Conservation (phyloP, 2,329 filamentous ascomycete genomes). For the Proliferodiscus dingleyae region DNA sequence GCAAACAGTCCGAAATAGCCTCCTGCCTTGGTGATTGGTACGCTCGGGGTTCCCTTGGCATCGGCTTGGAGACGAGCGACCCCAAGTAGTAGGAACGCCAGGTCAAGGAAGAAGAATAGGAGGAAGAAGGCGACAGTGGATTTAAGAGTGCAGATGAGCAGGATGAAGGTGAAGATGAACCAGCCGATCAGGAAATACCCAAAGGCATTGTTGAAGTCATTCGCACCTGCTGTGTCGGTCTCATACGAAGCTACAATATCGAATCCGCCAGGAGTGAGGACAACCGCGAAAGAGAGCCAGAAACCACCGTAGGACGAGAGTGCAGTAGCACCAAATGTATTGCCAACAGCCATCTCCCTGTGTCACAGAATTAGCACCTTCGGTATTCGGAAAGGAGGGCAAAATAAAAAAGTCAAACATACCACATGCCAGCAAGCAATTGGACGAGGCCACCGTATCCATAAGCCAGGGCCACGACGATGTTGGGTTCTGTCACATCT, state of each 20-base stretch:
- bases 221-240: slow-evolving; percentile 24
- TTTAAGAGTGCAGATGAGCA: slow-evolving; percentile 52
- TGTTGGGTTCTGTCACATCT: slow-evolving; percentile 42
- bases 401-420: slow-evolving; percentile 20
- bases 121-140: slow-evolving; percentile 57
- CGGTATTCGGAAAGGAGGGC: background rate
- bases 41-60: slow-evolving; percentile 35
- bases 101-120: slow-evolving; percentile 54
- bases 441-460: slow-evolving; percentile 66
- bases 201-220: slow-evolving; percentile 45
- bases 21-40: slow-evolving; percentile 60
- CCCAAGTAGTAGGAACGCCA: slow-evolving; percentile 53
- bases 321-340: slow-evolving; percentile 60
- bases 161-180: slow-evolving; percentile 59
- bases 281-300: slow-evolving; percentile 55
- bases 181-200: slow-evolving; percentile 56
- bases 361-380: background rate
- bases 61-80: slow-evolving; percentile 32
- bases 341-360: slow-evolving; percentile 59
- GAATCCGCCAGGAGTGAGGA: slow-evolving; percentile 54
- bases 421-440: slow-evolving; percentile 65
- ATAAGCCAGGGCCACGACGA: slow-evolving; percentile 52
- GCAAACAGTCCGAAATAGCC: slow-evolving; percentile 77
- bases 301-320: slow-evolving; percentile 59
- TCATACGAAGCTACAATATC: slow-evolving; percentile 38